A percentile compares a stretch with the other conserved stretches of the same genome.
Conservation (phyloP, 2,329 filamentous ascomycete species). For the Plenodomus biglobosus region DNA sequence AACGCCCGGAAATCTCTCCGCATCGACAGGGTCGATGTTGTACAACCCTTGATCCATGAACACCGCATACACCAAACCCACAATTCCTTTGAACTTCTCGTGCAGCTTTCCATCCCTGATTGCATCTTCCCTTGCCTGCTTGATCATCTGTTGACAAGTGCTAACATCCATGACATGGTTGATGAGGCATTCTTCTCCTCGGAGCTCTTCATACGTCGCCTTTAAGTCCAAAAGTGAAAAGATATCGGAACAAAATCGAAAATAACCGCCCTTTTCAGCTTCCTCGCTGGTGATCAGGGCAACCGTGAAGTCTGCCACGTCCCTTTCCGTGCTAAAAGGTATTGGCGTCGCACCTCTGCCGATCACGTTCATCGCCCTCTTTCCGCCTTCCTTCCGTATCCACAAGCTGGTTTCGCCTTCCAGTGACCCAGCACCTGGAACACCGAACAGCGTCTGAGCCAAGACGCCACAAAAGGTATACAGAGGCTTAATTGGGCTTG, state of each 20-base stretch:
- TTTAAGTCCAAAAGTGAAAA: slow-evolving; percentile 2
- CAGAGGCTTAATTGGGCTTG: slow-evolving; percentile 11
- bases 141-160: slow-evolving; percentile 1
- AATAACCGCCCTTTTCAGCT: slow-evolving; percentile 2
- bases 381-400: slow-evolving; percentile 1
- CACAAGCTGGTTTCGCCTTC: slow-evolving; percentile 1
- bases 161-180: slow-evolving; percentile 1
- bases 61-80: slow-evolving; percentile 1
- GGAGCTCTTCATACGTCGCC: slow-evolving; percentile 1
- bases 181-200: neutral
- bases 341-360: slow-evolving; percentile 1
- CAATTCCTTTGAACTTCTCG: slow-evolving; percentile 2
- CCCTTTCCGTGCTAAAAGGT: slow-evolving; percentile 1
- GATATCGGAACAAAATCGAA: slow-evolving; percentile 4
- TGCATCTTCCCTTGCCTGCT: slow-evolving; percentile 1
- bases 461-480: slow-evolving; percentile 10
- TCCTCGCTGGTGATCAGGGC: neutral
- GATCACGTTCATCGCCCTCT: slow-evolving; percentile 1
- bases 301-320: slow-evolving; percentile 1
- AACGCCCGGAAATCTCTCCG: slow-evolving; percentile 1
- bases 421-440: slow-evolving; percentile 1
- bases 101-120: neutral
- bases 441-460: slow-evolving; percentile 7
- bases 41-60: slow-evolving; percentile 1
- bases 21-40: slow-evolving; percentile 2